Base-by-base conservation (phyloP, 345 rosid genomes). In the Syzygium aqueum region DNA sequence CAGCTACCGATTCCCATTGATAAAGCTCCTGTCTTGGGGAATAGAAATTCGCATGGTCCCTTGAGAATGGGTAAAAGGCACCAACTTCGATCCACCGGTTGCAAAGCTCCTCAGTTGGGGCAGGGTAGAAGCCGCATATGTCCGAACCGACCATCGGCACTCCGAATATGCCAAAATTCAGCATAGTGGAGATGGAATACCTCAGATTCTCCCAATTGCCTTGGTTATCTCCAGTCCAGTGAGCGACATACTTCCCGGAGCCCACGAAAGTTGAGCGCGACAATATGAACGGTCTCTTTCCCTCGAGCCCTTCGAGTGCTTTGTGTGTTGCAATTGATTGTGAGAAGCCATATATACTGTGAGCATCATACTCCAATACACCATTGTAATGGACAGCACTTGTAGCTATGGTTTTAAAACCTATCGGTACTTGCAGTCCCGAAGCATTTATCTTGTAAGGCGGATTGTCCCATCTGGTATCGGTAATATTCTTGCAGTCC, bases 21-120 rank as follows among this genome's bases (percentile, higher is more conserved):
- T 97, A 96, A 83, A 97, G 98, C 94, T 97, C 98, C 90, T 97
- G 98, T 86, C 99, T 94, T 19, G 99, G 99, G 11, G 99, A 95
- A 88, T 95, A 94, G 91, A 67, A 96, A 85, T 96, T 96, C 3
- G 99, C 98, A 37, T 96, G 99, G 90, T 97, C 99, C 91, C 99
- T 95, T 2, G 99, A 95, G 92, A 97, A 97, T 0, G 99, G 99
- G 49, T 97, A 97, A 86, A 97, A 97, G 9, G 98, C 98, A 0
- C 99, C 99, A 0, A 97, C 94, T 89, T 97, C 98, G 15, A 97
- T 97, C 99, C 99, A 97, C 28, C 99, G 96, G 89, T 97, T 97
- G 87, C 99, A 97, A 15, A 97, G 96, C 92, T 97, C 99, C 88
- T 96, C 99, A 0, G 99, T 95, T 8, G 98, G 98, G 53, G 92